Evolutionary conservation across 345 rosid genomes (phyloP).

Genomic region (Raphanus sativus): DNA sequence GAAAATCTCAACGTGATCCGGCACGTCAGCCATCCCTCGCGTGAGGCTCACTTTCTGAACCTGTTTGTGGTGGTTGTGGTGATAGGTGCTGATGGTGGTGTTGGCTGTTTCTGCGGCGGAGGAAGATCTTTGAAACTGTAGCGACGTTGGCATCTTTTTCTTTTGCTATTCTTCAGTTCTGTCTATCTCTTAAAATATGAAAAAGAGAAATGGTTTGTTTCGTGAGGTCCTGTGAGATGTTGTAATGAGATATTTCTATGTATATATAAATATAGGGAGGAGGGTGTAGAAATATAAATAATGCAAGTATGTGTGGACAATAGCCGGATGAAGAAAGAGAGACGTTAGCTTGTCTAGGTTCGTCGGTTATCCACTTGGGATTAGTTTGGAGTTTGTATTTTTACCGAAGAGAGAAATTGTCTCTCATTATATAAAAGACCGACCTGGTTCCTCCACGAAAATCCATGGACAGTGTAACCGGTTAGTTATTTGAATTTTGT

Average conservation of each 20-base stretch:
- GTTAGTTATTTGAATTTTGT: too few relatives aligned
- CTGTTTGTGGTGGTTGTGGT: conserved; percentile 29
- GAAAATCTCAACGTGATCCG: conserved; percentile 49
- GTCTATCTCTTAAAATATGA: neutral
- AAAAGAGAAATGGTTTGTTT: conserved; percentile 9
- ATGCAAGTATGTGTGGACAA: conserved; percentile 38
- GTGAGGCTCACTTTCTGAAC: conserved; percentile 40
- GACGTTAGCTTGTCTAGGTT: conserved; percentile 24
- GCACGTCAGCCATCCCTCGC: conserved; percentile 40
- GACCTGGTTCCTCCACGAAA: conserved; percentile 21
- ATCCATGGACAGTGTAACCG: conserved; percentile 5
- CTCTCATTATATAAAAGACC: neutral
- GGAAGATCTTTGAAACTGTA: conserved; percentile 48
- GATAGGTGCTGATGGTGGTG: conserved; percentile 17
- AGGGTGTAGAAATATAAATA: conserved; percentile 13
- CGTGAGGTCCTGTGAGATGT: conserved; percentile 11
- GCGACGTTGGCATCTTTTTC: conserved; percentile 62
- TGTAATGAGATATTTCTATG: conserved; percentile 13
- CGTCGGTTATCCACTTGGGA: conserved; percentile 47
- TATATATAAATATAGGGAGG: neutral
- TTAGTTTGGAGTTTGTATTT: conserved; percentile 38
- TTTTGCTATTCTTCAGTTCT: neutral
- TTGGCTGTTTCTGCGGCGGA: conserved; percentile 25
- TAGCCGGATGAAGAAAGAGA: conserved; percentile 22
- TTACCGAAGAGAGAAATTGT: neutral